phyloP scores from a whole-genome alignment of 208 protist species.

The Leishmania amazonensis region DNA sequence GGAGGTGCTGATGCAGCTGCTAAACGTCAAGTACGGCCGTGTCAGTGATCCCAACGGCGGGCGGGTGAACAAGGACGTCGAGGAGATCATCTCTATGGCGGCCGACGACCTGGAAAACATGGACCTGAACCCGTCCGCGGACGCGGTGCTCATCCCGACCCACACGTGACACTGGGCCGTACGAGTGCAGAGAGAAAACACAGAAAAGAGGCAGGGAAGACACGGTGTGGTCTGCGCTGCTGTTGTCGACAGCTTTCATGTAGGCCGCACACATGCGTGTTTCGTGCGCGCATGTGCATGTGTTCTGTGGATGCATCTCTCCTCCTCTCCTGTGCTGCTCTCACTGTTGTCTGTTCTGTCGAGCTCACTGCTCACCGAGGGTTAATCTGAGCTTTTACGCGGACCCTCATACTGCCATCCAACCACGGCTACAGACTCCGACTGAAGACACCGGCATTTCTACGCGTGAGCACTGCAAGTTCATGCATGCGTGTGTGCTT shows the following conservation, averaged over 20 bases:
- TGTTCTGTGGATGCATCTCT: background rate
- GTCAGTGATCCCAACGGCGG: conserved; percentile 67
- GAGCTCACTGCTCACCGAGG: no score
- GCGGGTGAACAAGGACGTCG: conserved; percentile 76
- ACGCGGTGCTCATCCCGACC: conserved; percentile 60
- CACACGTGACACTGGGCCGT: conserved; percentile 49
- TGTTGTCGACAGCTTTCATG: background rate
- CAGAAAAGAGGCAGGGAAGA: background rate
- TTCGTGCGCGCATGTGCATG: background rate
- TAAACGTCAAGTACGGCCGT: conserved; percentile 81
- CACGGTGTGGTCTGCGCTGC: no score
- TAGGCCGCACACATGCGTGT: background rate
- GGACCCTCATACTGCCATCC: no score
- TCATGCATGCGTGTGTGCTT: background rate
- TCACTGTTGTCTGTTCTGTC: background rate
- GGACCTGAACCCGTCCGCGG: conserved; percentile 54
- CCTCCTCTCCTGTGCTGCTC: background rate
- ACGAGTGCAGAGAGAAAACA: background rate
- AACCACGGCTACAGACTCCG: no score
- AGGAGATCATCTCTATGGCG: conserved; percentile 87
- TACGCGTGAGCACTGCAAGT: no score
- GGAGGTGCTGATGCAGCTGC: conserved; percentile 81
- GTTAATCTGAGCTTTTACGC: no score
- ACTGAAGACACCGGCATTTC: no score
- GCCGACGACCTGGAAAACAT: conserved; percentile 81